phyloP scores from a whole-genome alignment of 768 basidiomycete genomes.

The Kwoniella sp. region DNA sequence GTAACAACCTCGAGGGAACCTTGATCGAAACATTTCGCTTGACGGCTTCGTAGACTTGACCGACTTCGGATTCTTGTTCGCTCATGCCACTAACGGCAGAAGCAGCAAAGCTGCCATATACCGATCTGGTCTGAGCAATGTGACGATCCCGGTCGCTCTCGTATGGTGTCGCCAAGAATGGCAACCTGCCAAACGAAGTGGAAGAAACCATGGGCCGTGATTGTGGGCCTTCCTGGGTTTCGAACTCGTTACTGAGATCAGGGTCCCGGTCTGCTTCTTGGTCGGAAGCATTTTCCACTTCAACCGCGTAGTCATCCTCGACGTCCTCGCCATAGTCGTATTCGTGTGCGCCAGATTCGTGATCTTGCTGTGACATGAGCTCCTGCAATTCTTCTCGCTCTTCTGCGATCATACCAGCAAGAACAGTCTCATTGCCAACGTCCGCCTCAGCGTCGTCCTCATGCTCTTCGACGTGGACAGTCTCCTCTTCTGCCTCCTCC shows the following conservation, averaged over 20 bases:
- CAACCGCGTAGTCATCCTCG: constrained; percentile 8
- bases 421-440: constrained; percentile 26
- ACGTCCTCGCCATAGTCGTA: constrained; percentile 33
- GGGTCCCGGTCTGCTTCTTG: not conserved
- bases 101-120: constrained; percentile 36
- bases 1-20: constrained; percentile 27
- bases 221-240: not conserved
- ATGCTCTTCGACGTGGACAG: not conserved
- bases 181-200: constrained; percentile 6
- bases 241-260: not conserved
- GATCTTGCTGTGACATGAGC: constrained; percentile 22
- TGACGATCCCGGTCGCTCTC: constrained; percentile 11
- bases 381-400: constrained; percentile 21
- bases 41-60: constrained; percentile 41
- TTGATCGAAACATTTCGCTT: constrained; percentile 41
- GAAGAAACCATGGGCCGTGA: not conserved
- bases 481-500: not conserved
- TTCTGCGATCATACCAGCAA: constrained; percentile 28
- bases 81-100: constrained; percentile 23
- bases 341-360: constrained; percentile 18
- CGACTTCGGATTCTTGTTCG: constrained; percentile 45
- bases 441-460: constrained; percentile 13
- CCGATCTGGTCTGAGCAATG: constrained; percentile 19
- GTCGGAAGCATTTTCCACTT: constrained; percentile 8
- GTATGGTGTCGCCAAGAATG: not conserved